Conservation (phyloP, 345 rosid genomes). For the Gossypium sturtianum region DNA sequence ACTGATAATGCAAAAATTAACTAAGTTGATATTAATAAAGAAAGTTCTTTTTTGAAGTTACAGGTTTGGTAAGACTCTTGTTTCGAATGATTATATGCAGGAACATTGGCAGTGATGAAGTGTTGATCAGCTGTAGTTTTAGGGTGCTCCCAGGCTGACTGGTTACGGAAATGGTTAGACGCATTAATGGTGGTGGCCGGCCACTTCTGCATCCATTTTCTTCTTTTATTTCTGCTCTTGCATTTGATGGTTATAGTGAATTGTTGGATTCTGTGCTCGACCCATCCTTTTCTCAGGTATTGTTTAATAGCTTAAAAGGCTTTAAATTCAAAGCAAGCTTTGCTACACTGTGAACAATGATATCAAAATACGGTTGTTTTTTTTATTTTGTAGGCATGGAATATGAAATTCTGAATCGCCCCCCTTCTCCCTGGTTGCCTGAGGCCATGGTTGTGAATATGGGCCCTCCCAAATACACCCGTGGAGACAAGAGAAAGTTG, state of each 20-base stretch:
- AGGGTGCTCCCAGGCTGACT: neutral
- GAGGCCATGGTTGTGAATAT: neutral
- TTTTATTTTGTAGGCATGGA: neutral
- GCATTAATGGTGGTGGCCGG: neutral
- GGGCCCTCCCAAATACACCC: neutral
- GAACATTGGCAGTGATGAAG: neutral
- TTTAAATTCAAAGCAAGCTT: neutral
- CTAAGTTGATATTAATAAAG: too few relatives aligned
- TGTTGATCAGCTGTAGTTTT: neutral
- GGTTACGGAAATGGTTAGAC: neutral
- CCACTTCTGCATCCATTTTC: neutral
- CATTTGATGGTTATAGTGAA: neutral
- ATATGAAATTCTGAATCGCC: neutral
- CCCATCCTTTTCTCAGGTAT: constrained; percentile 23
- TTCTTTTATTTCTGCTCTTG: neutral
- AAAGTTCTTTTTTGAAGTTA: too few relatives aligned
- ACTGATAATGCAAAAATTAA: neutral
- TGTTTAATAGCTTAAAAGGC: neutral
- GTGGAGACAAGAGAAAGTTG: neutral
- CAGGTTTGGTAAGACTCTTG: too few relatives aligned
- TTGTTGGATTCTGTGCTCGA: constrained; percentile 16
- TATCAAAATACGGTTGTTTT: neutral
- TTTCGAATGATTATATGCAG: neutral
- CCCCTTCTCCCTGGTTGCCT: neutral
- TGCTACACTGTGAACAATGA: neutral